Evolutionary conservation across 2,329 filamentous ascomycete genomes (phyloP).

Genomic region (Talaromyces marneffei): DNA sequence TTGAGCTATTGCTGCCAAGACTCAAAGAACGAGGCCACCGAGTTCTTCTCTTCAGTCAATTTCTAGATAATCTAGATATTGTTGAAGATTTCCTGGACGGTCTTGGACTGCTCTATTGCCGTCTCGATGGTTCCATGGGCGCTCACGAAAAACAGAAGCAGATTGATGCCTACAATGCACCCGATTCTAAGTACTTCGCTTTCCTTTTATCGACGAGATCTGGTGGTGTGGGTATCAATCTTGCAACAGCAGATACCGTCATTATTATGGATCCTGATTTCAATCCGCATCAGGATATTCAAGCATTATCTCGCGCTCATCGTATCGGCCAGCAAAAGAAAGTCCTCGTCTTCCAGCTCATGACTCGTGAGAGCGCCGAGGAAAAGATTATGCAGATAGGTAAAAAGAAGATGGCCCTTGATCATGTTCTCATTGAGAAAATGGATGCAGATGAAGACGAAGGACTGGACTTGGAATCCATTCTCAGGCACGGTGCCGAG

Average conservation of each 20-base stretch:
- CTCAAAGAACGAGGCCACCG: slow-evolving; percentile 79
- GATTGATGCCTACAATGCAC: slow-evolving; percentile 89
- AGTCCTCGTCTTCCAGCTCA: slow-evolving; percentile 89
- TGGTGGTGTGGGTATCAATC: slow-evolving; percentile 93
- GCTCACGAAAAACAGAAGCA: slow-evolving; percentile 86
- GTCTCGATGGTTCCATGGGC: slow-evolving; percentile 77
- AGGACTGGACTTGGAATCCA: slow-evolving; percentile 74
- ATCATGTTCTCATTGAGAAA: slow-evolving; percentile 88
- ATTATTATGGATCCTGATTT: slow-evolving; percentile 97
- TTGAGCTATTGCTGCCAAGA: slow-evolving; percentile 82
- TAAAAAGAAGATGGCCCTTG: slow-evolving; percentile 89
- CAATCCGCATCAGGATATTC: slow-evolving; percentile 96
- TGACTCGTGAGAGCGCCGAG: slow-evolving; percentile 82
- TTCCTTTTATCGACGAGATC: slow-evolving; percentile 92
- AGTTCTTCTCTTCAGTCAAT: slow-evolving; percentile 94
- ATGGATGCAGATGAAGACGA: slow-evolving; percentile 80
- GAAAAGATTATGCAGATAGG: slow-evolving; percentile 96
- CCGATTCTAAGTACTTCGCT: slow-evolving; percentile 74
- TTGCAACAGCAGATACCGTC: slow-evolving; percentile 94
- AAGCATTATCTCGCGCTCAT: slow-evolving; percentile 88
- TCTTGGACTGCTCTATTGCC: slow-evolving; percentile 65
- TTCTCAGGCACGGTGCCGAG: slow-evolving; percentile 79
- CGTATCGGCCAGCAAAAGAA: slow-evolving; percentile 95
- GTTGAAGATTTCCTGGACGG: slow-evolving; percentile 85
- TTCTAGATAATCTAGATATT: slow-evolving; percentile 78